Conservation (phyloP, 2,329 filamentous ascomycete genomes). For the Macrophomina phaseolina region DNA sequence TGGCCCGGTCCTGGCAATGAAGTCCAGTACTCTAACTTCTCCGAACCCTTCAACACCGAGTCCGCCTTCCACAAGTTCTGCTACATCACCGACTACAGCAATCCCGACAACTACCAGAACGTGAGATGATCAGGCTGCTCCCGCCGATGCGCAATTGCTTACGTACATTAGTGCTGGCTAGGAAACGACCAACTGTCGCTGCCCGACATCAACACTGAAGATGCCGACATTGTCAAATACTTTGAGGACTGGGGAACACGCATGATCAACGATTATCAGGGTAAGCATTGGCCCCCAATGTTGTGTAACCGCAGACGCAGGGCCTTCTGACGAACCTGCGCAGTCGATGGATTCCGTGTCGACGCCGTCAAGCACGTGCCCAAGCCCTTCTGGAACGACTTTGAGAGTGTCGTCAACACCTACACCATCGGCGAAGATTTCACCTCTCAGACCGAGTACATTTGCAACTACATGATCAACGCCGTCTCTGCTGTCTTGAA, state of each 20-base stretch:
- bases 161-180: constrained; percentile 29
- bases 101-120: constrained; percentile 37
- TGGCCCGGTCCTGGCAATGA: constrained; percentile 32
- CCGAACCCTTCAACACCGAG: constrained; percentile 39
- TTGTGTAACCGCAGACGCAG: constrained; percentile 35
- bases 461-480: constrained; percentile 57
- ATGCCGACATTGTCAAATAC: constrained; percentile 4
- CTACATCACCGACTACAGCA: constrained; percentile 34
- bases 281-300: constrained; percentile 3
- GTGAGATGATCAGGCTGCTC: constrained; percentile 30
- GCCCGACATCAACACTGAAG: constrained; percentile 32
- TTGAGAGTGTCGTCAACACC: constrained; percentile 61
- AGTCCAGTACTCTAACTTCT: constrained; percentile 32
- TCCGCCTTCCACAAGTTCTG: constrained; percentile 39
- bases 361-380: constrained; percentile 69
- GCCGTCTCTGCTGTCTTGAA: constrained; percentile 66
- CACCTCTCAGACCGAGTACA: constrained; percentile 58
- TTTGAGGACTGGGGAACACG: constrained; percentile 11
- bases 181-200: constrained; percentile 32
- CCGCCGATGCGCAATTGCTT: background rate
- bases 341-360: constrained; percentile 62
- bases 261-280: constrained; percentile 25
- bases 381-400: constrained; percentile 63
- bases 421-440: constrained; percentile 67
- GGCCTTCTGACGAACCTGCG: constrained; percentile 29